Evolutionary conservation across 352 stramenopile species (phyloP).

Genomic region (Pythium rhizo-oryzae): DNA sequence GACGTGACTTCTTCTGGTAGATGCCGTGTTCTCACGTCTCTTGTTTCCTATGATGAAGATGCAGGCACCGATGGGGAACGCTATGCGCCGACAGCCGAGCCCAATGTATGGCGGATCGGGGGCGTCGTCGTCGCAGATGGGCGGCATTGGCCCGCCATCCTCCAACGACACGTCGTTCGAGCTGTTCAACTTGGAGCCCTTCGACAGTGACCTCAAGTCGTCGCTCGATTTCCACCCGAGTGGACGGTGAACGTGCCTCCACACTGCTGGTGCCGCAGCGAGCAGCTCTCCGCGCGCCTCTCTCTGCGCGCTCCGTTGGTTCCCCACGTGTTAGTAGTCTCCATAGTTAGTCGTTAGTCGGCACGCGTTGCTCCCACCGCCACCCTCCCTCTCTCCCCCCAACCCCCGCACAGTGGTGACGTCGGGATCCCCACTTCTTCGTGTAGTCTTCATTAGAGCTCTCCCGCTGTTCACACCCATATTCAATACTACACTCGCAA

Average conservation of each 20-base stretch:
- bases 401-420: not conserved
- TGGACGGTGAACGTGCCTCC: conserved; percentile 4
- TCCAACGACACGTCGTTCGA: conserved; percentile 32
- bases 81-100: conserved; percentile 25
- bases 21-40: not conserved
- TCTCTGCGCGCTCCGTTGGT: not conserved
- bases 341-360: not conserved
- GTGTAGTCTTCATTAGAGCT: conserved; percentile 6
- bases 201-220: conserved; percentile 33
- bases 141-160: conserved; percentile 3
- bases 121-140: conserved; percentile 11
- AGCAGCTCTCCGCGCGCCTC: no score
- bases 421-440: conserved; percentile 5
- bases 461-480: not conserved
- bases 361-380: not conserved
- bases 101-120: conserved; percentile 23
- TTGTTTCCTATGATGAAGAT: conserved; percentile 13
- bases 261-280: no score
- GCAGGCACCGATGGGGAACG: conserved; percentile 20
- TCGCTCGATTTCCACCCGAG: conserved; percentile 32
- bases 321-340: not conserved
- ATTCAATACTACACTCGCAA: not conserved
- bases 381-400: not conserved
- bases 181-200: conserved; percentile 37
- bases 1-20: no score